A percentile compares a stretch with the other conserved stretches of the same genome.
phyloP scores from a whole-genome alignment of 768 basidiomycete genomes.

The Tylopilus rubrobrunneus region DNA sequence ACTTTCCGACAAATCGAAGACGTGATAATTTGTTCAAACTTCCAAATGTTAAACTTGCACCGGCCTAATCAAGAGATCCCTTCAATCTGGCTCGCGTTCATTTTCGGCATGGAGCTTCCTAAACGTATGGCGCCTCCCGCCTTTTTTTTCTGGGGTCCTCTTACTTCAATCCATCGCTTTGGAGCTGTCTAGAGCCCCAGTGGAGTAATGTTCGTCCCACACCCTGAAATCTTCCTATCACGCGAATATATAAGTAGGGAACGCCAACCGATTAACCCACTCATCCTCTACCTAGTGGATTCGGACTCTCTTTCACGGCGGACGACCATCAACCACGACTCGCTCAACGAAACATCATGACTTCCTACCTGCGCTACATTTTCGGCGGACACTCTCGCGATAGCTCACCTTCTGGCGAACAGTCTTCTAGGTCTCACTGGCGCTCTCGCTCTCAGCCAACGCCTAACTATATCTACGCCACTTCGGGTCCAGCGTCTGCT shows the following conservation, averaged over 20 bases:
- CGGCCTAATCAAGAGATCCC: slow-evolving; percentile 3
- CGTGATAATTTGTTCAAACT: slow-evolving; percentile 24
- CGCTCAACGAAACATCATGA: slow-evolving; percentile 32
- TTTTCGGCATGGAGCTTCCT: slow-evolving; percentile 22
- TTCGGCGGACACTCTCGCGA: slow-evolving; percentile 36
- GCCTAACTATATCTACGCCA: slow-evolving; percentile 40
- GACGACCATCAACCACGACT: slow-evolving; percentile 21
- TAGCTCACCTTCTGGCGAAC: slow-evolving; percentile 21
- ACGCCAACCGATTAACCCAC: neutral
- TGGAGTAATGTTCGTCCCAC: slow-evolving; percentile 10
- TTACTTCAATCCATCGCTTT: slow-evolving; percentile 32
- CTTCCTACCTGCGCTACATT: slow-evolving; percentile 48
- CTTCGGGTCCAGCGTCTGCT: slow-evolving; percentile 25
- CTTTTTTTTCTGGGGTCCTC: slow-evolving; percentile 28
- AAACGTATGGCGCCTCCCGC: slow-evolving; percentile 13
- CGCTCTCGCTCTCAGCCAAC: slow-evolving; percentile 40
- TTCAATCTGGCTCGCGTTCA: slow-evolving; percentile 13
- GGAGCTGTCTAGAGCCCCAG: slow-evolving; percentile 19
- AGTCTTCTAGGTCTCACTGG: slow-evolving; percentile 38
- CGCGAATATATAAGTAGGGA: slow-evolving; percentile 24
- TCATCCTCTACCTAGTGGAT: slow-evolving; percentile 11
- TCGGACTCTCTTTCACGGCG: slow-evolving; percentile 6
- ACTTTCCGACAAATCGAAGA: slow-evolving; percentile 29
- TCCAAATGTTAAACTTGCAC: slow-evolving; percentile 5
- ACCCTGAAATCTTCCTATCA: slow-evolving; percentile 22